These are phyloP conservation scores for Dictyophora rubrovolvata DNA, from an alignment of 768 basidiomycete species.

Conservation along the genomic window DNA sequence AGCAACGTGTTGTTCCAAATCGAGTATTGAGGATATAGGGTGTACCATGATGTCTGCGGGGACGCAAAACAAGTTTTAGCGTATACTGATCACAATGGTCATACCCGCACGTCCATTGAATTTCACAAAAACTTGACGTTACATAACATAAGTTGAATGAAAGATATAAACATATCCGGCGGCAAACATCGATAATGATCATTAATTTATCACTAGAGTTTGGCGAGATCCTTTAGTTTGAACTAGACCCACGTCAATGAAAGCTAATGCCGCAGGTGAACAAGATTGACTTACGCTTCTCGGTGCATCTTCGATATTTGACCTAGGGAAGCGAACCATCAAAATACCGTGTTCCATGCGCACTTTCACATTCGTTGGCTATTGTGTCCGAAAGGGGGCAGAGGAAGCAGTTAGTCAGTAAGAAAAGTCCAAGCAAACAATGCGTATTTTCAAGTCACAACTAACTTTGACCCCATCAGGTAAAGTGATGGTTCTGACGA, in stretches of 20 bases:
- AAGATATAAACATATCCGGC: no score
- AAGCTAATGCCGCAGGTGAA: background rate
- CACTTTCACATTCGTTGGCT: slow-evolving; percentile 30
- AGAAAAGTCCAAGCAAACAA: background rate
- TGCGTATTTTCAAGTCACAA: background rate
- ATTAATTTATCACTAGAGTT: background rate
- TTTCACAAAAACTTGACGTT: no score
- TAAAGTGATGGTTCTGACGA: slow-evolving; percentile 7
- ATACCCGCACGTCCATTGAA: no score
- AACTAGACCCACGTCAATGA: background rate
- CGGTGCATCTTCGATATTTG: slow-evolving; percentile 1
- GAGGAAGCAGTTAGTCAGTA: background rate
- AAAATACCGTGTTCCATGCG: slow-evolving; percentile 43
- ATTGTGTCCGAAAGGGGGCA: background rate
- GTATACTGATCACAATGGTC: no score
- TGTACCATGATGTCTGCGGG: no score
- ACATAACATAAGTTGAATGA: no score
- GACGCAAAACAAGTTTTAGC: no score
- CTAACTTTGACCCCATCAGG: slow-evolving; percentile 9
- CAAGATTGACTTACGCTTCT: background rate
- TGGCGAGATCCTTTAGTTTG: background rate
- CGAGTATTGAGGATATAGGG: no score
- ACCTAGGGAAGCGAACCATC: slow-evolving; percentile 44
- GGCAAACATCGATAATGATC: no score
- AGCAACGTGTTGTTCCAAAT: no score